phyloP scores from a whole-genome alignment of 1,139 yeast genomes.

The Sugiyamaella grinbergsii region DNA sequence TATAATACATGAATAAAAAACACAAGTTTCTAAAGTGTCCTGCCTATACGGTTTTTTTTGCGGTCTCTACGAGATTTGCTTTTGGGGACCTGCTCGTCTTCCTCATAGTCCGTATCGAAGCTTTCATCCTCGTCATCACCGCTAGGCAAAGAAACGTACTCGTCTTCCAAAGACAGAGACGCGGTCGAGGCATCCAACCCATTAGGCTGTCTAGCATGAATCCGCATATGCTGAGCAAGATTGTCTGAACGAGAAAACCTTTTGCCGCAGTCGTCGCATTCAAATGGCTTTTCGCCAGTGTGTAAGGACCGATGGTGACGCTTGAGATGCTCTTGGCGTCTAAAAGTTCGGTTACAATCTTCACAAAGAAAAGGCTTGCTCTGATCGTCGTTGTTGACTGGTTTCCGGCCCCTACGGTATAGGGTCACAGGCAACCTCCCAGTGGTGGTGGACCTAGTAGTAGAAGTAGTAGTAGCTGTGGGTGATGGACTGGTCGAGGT shows the following conservation, averaged over 20 bases:
- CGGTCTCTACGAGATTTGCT: constrained; percentile 6
- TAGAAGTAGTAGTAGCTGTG: background rate
- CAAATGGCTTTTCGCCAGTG: constrained; percentile 74
- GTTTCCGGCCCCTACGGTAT: constrained; percentile 40
- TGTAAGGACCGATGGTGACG: constrained; percentile 71
- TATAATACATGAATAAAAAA: constrained; percentile 13
- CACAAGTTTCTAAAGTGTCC: background rate
- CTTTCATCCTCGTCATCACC: constrained; percentile 1
- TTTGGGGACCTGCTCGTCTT: background rate
- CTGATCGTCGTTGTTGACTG: constrained; percentile 33
- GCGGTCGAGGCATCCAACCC: background rate
- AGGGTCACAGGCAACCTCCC: constrained; percentile 12
- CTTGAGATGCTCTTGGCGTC: constrained; percentile 77
- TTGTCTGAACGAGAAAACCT: constrained; percentile 77
- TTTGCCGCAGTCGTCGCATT: constrained; percentile 68
- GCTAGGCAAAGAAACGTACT: background rate
- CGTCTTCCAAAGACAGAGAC: constrained; percentile 1
- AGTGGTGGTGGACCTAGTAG: background rate
- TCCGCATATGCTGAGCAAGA: constrained; percentile 71
- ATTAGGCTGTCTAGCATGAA: constrained; percentile 45
- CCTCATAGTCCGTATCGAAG: constrained; percentile 3
- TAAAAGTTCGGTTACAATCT: constrained; percentile 49
- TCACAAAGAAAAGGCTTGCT: constrained; percentile 40
- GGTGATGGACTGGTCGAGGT: background rate
- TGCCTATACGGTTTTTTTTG: background rate